Evolutionary conservation across 2,329 filamentous ascomycete genomes (phyloP), one percentile per base, ranked within the genome.

Genomic region (Lachnellula occidentalis): DNA sequence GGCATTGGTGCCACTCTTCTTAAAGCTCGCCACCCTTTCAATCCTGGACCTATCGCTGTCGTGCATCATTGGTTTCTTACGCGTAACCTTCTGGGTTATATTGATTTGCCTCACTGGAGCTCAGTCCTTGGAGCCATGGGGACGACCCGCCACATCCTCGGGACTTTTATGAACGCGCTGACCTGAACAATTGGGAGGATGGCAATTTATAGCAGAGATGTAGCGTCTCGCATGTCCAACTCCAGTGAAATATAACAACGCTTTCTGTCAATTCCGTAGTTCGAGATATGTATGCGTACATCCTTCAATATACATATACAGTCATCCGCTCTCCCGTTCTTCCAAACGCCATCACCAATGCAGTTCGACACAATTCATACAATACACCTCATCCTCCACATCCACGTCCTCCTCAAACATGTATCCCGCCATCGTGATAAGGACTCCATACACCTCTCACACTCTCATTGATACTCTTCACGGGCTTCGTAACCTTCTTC

Each of bases 391-490:
- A 62, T 22, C 47, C 51, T 55, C 53, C 48, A 60, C 45, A 34
- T 7, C 39, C 24, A 9, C 14, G 24, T n/a, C 34, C 17, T 8
- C 21, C 36, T 64, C 54, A 69, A 27, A 69, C 67, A 53, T 61
- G 54, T 47, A 66, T 66, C 6, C 66, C 63, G 53, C 76, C 75
- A 59, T 83, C 81, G 69, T 88, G 85, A 69, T 85, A 87, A 47
- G 85, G 85, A 70, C 81, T 85, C 84, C 85, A 88, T 58, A 88
- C 74, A 61, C 85, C 85, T 76, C 85, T 79, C 50, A 88, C 83
- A 73, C 82, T 85, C 60, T 80, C 74, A 68, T 80, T 85, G 68
- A 79, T 78, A 71, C 82, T 86, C 59, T 74, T 77, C 49, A 87
- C 81, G 9, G 84, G 79, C 73, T 86, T 87, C 69, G 76, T 82